phyloP scores from a whole-genome alignment of 352 stramenopile species.

The Thalassiosira livingstoniorum region DNA sequence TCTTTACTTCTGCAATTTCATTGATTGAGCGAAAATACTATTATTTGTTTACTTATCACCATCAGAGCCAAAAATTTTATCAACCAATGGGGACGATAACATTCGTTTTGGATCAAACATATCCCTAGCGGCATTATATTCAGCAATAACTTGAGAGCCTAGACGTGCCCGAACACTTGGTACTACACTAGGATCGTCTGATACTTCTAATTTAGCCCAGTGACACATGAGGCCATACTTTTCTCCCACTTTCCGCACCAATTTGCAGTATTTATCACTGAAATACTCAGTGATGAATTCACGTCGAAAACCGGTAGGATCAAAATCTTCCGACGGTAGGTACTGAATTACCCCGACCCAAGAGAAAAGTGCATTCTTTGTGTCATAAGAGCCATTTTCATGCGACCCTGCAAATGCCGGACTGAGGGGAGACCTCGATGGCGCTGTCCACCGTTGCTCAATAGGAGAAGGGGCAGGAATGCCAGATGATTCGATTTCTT shows the following conservation, averaged over 20 bases:
- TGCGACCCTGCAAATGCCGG: conserved; percentile 81
- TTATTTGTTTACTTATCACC: not conserved
- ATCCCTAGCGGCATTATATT: conserved; percentile 91
- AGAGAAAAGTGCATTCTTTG: conserved; percentile 79
- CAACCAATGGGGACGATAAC: conserved; percentile 43
- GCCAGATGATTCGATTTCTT: conserved; percentile 91
- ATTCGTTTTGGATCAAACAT: conserved; percentile 90
- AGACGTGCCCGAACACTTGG: conserved; percentile 71
- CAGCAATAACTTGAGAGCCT: conserved; percentile 88
- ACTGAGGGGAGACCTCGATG: conserved; percentile 92
- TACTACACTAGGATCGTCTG: conserved; percentile 54
- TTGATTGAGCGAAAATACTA: no score
- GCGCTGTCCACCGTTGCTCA: conserved; percentile 96
- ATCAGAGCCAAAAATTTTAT: conserved; percentile 45
- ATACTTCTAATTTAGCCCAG: conserved; percentile 96
- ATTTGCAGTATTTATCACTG: conserved; percentile 90
- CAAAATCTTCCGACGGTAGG: conserved; percentile 87
- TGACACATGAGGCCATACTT: conserved; percentile 91
- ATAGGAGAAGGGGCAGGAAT: conserved; percentile 96
- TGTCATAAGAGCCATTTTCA: conserved; percentile 62
- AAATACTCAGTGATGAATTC: conserved; percentile 93
- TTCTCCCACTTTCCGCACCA: conserved; percentile 90
- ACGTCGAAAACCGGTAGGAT: conserved; percentile 73
- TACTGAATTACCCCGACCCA: conserved; percentile 99
- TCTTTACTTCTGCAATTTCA: no score